A percentile compares a stretch with the other conserved stretches of the same genome.
These are phyloP conservation scores for Flammula alnicola DNA, from an alignment of 1,284 basidiomycete species.

Conservation along the genomic window DNA sequence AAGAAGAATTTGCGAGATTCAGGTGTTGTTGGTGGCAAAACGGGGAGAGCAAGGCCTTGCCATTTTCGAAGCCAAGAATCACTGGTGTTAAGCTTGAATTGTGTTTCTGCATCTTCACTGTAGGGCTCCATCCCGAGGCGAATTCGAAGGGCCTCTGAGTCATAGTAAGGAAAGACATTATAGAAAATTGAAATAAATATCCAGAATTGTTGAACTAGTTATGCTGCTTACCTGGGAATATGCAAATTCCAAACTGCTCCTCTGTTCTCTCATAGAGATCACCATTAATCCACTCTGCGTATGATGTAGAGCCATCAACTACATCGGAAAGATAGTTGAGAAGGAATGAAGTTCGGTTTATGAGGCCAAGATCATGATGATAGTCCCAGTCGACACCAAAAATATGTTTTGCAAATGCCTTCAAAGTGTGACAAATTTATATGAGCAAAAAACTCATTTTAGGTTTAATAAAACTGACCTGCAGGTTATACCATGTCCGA, in stretches of 20 bases:
- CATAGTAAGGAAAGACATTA: too few species aligned
- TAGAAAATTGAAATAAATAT: not conserved
- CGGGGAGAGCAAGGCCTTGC: conserved; percentile 28
- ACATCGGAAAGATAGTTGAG: conserved; percentile 29
- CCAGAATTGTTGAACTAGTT: not conserved
- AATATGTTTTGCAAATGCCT: too few species aligned
- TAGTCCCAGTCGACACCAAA: conserved; percentile 19
- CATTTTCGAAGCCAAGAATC: conserved; percentile 27
- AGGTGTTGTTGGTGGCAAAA: conserved; percentile 25
- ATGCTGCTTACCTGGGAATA: conserved; percentile 27
- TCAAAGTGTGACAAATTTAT: too few species aligned
- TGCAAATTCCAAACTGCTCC: conserved; percentile 26
- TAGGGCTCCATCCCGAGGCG: conserved; percentile 16
- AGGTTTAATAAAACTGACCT: conserved; percentile 11
- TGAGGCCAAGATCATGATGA: conserved; percentile 18
- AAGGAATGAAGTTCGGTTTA: conserved; percentile 28
- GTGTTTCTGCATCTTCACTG: too few species aligned
- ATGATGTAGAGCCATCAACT: conserved; percentile 22
- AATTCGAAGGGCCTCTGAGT: conserved; percentile 10
- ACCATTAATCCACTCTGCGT: conserved; percentile 28
- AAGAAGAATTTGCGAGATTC: conserved; percentile 12
- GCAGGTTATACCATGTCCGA: conserved; percentile 27
- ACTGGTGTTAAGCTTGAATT: conserved; percentile 19
- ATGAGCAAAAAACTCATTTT: not conserved
- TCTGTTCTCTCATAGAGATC: conserved; percentile 27